Conservation (phyloP, 106 monocot genomes). For the Triglochin maritima region DNA sequence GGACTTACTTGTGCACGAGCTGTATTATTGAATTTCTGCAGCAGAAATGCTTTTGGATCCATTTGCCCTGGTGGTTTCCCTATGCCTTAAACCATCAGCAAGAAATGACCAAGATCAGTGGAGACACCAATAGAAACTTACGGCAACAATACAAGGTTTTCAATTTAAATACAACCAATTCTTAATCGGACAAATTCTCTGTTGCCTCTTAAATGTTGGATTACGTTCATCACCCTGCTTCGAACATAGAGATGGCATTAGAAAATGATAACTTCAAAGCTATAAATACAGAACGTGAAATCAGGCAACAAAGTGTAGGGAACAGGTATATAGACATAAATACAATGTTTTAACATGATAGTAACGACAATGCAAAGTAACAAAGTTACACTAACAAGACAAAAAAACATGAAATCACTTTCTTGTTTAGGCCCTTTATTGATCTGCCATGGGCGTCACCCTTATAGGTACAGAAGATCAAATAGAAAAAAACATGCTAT, state of each 20-base stretch:
- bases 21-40: conserved; percentile 75
- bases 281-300: not conserved
- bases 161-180: conserved; percentile 44
- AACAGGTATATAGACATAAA: not conserved
- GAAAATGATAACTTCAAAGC: not conserved
- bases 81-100: conserved; percentile 50
- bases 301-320: too few species aligned
- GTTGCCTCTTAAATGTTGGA: conserved; percentile 89
- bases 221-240: conserved; percentile 70
- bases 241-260: not conserved
- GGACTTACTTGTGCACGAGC: conserved; percentile 58
- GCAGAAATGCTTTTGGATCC: conserved; percentile 93
- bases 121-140: not conserved
- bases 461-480: too few species aligned
- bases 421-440: too few species aligned
- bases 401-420: not conserved
- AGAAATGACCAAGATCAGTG: too few species aligned
- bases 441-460: too few species aligned
- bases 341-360: too few species aligned
- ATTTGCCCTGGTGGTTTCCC: conserved; percentile 98
- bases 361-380: not conserved
- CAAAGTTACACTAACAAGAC: not conserved
- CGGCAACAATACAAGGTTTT: not conserved
- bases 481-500: too few species aligned
- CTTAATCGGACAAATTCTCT: conserved; percentile 78